Evolutionary conservation across 306 rosid species (phyloP), one percentile per base, ranked within the genome.

Genomic region (Quercus alba): DNA sequence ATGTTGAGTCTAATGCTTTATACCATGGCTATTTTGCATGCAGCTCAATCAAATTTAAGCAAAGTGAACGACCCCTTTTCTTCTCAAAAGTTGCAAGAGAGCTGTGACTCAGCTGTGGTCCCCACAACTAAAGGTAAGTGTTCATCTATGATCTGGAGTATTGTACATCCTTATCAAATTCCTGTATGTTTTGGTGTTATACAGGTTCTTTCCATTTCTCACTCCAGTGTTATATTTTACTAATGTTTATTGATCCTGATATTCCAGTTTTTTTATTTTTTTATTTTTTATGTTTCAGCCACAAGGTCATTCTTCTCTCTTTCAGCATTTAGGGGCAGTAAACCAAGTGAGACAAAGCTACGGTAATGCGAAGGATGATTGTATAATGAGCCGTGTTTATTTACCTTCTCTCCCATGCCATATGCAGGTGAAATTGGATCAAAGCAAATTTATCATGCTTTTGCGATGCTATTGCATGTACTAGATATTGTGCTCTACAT

Each of bases 261-360:
- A 63, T 74, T 73, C 75, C 70, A n/a, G n/a, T n/a, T n/a, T n/a
- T n/a, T n/a, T n/a, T n/a, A n/a, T n/a, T 25, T 31, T 33, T 33
- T 33, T 5, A 4, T 5, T 5, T 73, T 84, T 77, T 82, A 72
- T 85, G 85, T 91, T 85, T 78, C 93, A 91, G 99, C 87, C 59
- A 80, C 96, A 80, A 93, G 97, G 84, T 93, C 99, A 81, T 95
- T 95, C 96, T 95, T 95, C 87, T 95, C 99, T 73, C 98, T 95
- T 86, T 93, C 99, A 46, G 99, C 99, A 6, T 95, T 95, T 84
- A 89, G 99, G 87, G 99, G 97, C 56, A 86, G 79, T 79, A 90
- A 88, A 77, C 94, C 87, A 74, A 52, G 84, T 20, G 89, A 88
- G 73, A 75, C 90, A 3, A 79, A 82, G 85, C 83, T 81, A 77